These are phyloP conservation scores for Coniochaeta sp. DNA, from an alignment of 2,329 filamentous ascomycete species.

Conservation along the genomic window DNA sequence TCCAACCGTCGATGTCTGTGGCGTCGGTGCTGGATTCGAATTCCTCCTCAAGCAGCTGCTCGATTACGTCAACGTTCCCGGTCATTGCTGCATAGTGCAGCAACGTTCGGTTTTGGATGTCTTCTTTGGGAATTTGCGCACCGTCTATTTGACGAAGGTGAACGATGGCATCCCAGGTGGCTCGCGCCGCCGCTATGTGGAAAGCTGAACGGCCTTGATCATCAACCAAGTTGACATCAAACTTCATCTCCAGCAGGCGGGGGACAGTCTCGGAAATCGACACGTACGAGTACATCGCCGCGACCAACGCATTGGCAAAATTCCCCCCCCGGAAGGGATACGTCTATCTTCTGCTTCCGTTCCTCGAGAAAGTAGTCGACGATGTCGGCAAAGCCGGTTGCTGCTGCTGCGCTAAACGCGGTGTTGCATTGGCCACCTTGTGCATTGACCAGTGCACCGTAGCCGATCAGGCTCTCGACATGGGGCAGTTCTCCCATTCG, in stretches of 20 bases:
- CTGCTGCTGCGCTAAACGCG: not conserved
- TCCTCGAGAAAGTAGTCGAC: not conserved
- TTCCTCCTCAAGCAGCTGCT: not conserved
- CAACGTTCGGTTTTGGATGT: not conserved
- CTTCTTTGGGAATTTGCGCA: not conserved
- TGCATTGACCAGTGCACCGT: not conserved
- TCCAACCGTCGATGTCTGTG: not conserved
- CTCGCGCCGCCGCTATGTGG: not conserved
- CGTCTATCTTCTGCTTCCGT: not conserved
- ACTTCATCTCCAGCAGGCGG: not conserved
- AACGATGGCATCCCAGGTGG: not conserved
- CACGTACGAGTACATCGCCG: not conserved
- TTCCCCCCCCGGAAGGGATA: not conserved
- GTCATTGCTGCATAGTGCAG: conserved; percentile 1
- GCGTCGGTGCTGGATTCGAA: not conserved
- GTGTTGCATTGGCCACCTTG: not conserved
- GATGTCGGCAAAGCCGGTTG: not conserved
- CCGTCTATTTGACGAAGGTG: not conserved
- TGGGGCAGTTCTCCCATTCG: not conserved
- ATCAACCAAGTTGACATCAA: not conserved
- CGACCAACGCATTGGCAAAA: not conserved
- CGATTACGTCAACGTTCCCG: not conserved
- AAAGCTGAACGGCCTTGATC: not conserved
- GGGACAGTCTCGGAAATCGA: not conserved
- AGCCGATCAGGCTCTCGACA: not conserved